These are phyloP conservation scores for Metschnikowia gelsemii DNA, from an alignment of 805 yeast genomes.

Conservation along the genomic window DNA sequence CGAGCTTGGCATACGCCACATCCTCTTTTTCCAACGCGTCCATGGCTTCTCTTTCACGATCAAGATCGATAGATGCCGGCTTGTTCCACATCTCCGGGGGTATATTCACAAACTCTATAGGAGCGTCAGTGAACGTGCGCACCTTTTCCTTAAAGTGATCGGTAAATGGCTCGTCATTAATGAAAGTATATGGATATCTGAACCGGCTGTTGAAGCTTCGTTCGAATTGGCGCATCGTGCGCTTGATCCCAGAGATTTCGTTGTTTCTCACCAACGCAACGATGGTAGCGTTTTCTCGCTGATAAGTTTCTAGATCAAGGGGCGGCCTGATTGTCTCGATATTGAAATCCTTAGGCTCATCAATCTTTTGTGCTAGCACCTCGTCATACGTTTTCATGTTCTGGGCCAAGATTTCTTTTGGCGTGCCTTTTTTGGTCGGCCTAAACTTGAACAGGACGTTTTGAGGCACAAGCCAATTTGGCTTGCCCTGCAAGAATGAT, in stretches of 20 bases:
- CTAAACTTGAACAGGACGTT: conserved; percentile 36
- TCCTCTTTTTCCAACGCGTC: conserved; percentile 39
- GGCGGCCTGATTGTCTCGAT: conserved; percentile 31
- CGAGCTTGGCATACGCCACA: conserved; percentile 59
- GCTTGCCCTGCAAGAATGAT: conserved; percentile 1
- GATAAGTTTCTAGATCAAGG: conserved; percentile 24
- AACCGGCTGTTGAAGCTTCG: conserved; percentile 64
- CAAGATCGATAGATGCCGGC: conserved; percentile 55
- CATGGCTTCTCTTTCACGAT: conserved; percentile 42
- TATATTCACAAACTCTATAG: conserved; percentile 41
- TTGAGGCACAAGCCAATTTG: conserved; percentile 22
- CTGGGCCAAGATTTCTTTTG: conserved; percentile 32
- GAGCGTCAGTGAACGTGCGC: conserved; percentile 29
- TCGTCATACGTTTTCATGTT: conserved; percentile 42
- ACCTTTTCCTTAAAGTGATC: conserved; percentile 53
- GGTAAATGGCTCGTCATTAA: conserved; percentile 69
- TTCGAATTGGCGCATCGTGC: conserved; percentile 63
- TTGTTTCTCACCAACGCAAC: conserved; percentile 68
- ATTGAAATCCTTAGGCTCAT: conserved; percentile 49
- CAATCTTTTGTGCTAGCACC: conserved; percentile 36
- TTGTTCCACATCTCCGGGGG: conserved; percentile 52
- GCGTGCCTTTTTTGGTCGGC: conserved; percentile 31
- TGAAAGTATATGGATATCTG: conserved; percentile 76
- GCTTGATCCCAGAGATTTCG: conserved; percentile 50
- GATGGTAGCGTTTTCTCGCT: conserved; percentile 72